These are phyloP conservation scores for Trypanosomatidae sp. DNA, from an alignment of 208 protist species.

Conservation along the genomic window DNA sequence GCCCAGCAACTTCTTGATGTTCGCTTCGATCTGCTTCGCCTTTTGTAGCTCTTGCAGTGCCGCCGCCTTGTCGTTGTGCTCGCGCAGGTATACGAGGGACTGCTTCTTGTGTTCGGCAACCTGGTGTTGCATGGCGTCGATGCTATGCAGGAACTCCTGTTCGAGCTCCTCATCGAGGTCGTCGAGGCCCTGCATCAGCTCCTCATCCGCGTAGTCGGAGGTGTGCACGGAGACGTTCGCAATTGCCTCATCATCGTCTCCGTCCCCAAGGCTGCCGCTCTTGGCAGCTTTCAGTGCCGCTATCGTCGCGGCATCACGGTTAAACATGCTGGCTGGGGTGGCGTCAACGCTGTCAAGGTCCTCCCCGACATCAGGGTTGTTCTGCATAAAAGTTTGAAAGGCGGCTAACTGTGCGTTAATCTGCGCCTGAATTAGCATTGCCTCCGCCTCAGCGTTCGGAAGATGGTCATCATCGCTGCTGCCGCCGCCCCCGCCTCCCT, in stretches of 20 bases:
- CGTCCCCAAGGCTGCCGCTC: not conserved
- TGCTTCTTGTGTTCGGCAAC: conserved; percentile 25
- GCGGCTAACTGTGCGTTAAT: conserved; percentile 23
- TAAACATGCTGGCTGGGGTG: conserved; percentile 4
- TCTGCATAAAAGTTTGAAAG: conserved; percentile 18
- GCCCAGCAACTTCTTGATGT: conserved; percentile 18
- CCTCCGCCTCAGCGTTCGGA: conserved; percentile 13
- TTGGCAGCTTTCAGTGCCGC: not conserved
- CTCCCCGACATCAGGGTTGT: conserved; percentile 19
- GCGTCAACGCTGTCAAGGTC: conserved; percentile 6
- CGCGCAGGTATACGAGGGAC: conserved; percentile 17
- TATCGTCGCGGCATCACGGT: not conserved
- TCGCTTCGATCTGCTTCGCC: conserved; percentile 28
- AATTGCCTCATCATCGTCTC: conserved; percentile 25
- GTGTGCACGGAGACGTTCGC: conserved; percentile 42
- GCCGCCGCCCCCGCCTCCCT: not conserved
- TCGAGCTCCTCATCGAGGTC: conserved; percentile 46
- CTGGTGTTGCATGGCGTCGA: conserved; percentile 22
- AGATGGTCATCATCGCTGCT: conserved; percentile 8
- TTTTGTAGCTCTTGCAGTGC: conserved; percentile 29
- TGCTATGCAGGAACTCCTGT: conserved; percentile 26
- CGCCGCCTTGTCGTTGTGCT: conserved; percentile 25
- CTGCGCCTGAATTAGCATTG: conserved; percentile 12
- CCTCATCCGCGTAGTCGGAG: conserved; percentile 37
- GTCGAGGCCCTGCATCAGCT: conserved; percentile 35